A percentile compares a stretch with the other conserved stretches of the same genome.
Evolutionary conservation across 352 stramenopile species (phyloP).

Genomic region (Pythium rishiriense): DNA sequence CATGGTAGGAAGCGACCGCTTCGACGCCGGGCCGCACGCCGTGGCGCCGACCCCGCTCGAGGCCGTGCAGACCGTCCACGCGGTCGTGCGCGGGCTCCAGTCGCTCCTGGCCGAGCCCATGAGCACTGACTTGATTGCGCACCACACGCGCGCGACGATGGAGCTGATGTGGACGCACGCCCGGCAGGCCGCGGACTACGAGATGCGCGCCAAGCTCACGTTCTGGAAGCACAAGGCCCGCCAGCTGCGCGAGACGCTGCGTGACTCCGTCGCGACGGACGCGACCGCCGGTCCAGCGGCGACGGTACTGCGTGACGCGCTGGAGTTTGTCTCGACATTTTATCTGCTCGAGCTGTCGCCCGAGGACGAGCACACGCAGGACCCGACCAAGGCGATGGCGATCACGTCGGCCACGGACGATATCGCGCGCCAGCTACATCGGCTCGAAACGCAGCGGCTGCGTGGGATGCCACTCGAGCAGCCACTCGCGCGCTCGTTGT

Average conservation of each 20-base stretch:
- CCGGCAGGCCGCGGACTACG: conserved; percentile 23
- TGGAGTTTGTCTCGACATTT: conserved; percentile 40
- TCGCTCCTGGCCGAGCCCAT: conserved; percentile 11
- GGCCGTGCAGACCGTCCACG: conserved; percentile 24
- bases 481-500: conserved; percentile 10
- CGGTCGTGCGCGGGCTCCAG: conserved; percentile 17
- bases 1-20: conserved; percentile 1
- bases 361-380: neutral
- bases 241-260: conserved; percentile 29
- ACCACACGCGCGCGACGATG: conserved; percentile 14
- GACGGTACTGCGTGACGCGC: conserved; percentile 16
- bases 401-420: conserved; percentile 14
- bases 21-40: neutral
- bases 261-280: conserved; percentile 12
- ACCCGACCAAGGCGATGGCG: conserved; percentile 14
- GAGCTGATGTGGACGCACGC: conserved; percentile 30
- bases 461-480: neutral
- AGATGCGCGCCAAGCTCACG: conserved; percentile 32
- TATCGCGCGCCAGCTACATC: conserved; percentile 18
- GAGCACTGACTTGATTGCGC: neutral
- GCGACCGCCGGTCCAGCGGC: neutral
- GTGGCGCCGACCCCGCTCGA: conserved; percentile 14
- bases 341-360: conserved; percentile 31
- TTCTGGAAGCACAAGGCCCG: conserved; percentile 41
- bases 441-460: conserved; percentile 19